A percentile compares a stretch with the other conserved stretches of the same genome.
Conservation (phyloP, 2,329 filamentous ascomycete species). For the Paracamarosporium sp. region DNA sequence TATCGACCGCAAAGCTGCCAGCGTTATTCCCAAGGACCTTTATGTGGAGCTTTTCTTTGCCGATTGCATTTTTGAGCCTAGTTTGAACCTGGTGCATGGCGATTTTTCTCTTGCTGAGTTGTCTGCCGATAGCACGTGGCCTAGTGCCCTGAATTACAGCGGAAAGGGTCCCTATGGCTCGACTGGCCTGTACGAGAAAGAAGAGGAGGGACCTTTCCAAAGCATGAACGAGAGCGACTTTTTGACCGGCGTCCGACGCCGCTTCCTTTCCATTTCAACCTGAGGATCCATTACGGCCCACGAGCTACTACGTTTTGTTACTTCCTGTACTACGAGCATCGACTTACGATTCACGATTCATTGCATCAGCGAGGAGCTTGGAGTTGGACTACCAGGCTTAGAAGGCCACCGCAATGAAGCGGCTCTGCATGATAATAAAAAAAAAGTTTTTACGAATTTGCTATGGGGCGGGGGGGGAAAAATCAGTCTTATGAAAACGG, state of each 20-base stretch:
- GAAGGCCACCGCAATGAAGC: slow-evolving; percentile 22
- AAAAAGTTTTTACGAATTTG: slow-evolving; percentile 19
- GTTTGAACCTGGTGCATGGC: slow-evolving; percentile 54
- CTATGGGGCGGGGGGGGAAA: background rate
- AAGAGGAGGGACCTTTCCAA: slow-evolving; percentile 51
- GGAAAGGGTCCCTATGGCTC: slow-evolving; percentile 58
- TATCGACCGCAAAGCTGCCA: slow-evolving; percentile 45
- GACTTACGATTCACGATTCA: slow-evolving; percentile 33
- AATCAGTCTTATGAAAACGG: background rate
- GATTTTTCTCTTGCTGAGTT: slow-evolving; percentile 55
- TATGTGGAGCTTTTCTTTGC: slow-evolving; percentile 59
- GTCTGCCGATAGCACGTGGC: slow-evolving; percentile 50
- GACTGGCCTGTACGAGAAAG: slow-evolving; percentile 58
- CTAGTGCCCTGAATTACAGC: slow-evolving; percentile 41
- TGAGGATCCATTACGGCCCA: slow-evolving; percentile 29
- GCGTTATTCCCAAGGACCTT: slow-evolving; percentile 47
- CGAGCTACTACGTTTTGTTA: slow-evolving; percentile 26
- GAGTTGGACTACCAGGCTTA: slow-evolving; percentile 42
- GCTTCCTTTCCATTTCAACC: slow-evolving; percentile 45
- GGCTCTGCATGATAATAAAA: slow-evolving; percentile 22
- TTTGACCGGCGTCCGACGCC: slow-evolving; percentile 43
- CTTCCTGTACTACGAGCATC: slow-evolving; percentile 21
- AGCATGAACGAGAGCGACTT: slow-evolving; percentile 49
- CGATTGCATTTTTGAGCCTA: slow-evolving; percentile 59
- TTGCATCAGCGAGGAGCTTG: slow-evolving; percentile 41